Evolutionary conservation across 768 basidiomycete genomes (phyloP).

Genomic region (Sporobolomyces pararoseus): DNA sequence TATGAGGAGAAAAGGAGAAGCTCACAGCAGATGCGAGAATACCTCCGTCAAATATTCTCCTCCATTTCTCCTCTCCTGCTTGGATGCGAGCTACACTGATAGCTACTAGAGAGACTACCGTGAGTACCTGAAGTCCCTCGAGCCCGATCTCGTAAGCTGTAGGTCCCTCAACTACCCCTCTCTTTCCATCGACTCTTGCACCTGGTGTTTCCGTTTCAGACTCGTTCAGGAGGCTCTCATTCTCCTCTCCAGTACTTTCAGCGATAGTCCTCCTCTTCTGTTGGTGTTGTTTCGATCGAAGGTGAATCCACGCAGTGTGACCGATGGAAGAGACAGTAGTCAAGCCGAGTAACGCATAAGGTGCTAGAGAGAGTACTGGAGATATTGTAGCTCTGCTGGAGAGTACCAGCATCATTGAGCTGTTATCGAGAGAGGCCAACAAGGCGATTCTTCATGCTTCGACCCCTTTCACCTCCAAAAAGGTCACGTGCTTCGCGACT

Average conservation of each 20-base stretch:
- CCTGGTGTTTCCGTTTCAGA: no score
- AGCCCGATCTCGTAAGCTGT: conserved; percentile 8
- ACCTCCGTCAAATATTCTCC: conserved; percentile 16
- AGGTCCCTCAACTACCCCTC: not conserved
- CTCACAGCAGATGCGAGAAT: conserved; percentile 4
- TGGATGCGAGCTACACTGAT: not conserved
- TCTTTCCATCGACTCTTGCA: no score
- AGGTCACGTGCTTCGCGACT: no score
- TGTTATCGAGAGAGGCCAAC: not conserved
- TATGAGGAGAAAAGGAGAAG: not conserved
- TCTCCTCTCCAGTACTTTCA: not conserved
- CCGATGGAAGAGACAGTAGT: not conserved
- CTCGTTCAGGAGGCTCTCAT: not conserved
- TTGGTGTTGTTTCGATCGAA: not conserved
- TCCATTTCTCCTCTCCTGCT: conserved; percentile 20
- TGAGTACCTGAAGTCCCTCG: not conserved
- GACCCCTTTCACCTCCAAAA: no score
- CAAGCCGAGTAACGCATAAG: not conserved
- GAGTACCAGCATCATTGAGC: not conserved
- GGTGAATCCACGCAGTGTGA: conserved; percentile 4
- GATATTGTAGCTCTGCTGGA: no score
- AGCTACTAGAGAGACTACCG: not conserved
- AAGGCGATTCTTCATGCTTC: no score
- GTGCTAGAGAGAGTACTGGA: conserved; percentile 1
- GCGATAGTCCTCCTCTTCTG: not conserved